Percentiles rank a stretch among this genome's conserved stretches.
These are phyloP conservation scores for Areca catechu DNA, from an alignment of 176 grass and related monocot genomes.

Conservation along the genomic window DNA sequence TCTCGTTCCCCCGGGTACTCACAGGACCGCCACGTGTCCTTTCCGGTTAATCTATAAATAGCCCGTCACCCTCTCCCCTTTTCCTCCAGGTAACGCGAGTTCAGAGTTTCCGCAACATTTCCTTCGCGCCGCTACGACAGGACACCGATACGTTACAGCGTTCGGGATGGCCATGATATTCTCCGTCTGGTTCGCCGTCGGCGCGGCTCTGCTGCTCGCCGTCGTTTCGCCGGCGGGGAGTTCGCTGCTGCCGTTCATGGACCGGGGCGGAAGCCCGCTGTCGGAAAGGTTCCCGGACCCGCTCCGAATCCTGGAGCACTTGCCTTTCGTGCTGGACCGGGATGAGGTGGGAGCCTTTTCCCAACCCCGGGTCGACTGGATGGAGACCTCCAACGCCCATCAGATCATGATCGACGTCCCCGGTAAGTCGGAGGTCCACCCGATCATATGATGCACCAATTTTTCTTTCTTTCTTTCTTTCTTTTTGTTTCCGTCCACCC, in stretches of 20 bases:
- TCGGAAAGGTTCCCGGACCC: constrained; percentile 40
- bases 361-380: constrained; percentile 64
- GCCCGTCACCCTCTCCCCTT: background rate
- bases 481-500: too few relatives aligned
- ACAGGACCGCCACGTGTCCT: constrained; percentile 11
- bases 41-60: background rate
- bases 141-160: too few relatives aligned
- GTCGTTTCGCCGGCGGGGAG: constrained; percentile 10
- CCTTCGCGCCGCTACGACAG: too few relatives aligned
- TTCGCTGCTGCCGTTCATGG: constrained; percentile 59
- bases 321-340: constrained; percentile 51
- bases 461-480: too few relatives aligned
- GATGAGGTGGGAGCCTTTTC: constrained; percentile 40
- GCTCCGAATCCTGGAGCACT: constrained; percentile 78
- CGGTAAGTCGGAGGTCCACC: constrained; percentile 5
- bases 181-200: background rate
- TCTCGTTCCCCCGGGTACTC: constrained; percentile 10
- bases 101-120: background rate
- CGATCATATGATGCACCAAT: too few relatives aligned
- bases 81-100: background rate
- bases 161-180: background rate
- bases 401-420: constrained; percentile 77
- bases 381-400: constrained; percentile 56
- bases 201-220: background rate
- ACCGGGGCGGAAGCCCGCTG: constrained; percentile 9